Base-by-base conservation (phyloP, 805 yeast genomes). In the Candida stauntonica region DNA sequence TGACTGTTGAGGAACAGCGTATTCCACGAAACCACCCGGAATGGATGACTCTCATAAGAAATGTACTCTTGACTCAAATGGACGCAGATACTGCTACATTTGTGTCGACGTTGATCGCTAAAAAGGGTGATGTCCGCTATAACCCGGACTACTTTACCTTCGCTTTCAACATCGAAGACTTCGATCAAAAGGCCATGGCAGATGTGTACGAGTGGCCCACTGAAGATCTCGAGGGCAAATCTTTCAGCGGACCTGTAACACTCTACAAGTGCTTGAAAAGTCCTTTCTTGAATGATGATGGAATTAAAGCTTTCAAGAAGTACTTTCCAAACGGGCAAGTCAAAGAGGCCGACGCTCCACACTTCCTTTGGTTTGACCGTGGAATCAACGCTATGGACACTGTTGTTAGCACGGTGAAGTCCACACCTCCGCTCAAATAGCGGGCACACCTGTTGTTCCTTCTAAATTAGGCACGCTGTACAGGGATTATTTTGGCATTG, bases 211-310 rank as follows among this genome's bases (percentile, higher is more conserved):
- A 49, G 20, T 63, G 64, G 60, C 67, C 67, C 31, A 36, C 38
- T 28, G 45, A 53, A 20, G 36, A 44, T 31, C 45, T 51, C 18
- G 35, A 51, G 30, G 50, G 46, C 19, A 8, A 44, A 26, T 38
- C 35, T 9, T 67, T 53, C 48, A 33, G 41, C 1, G 64, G 64
- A 18, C 71, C 74, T 12, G 63, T 64, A 4, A 46, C 63, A 39
- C 64, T 72, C 24, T 49, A 71, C 50, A 60, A 61, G 39, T 76
- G 70, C 20, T 44, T 52, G 7, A 42, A 60, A 17, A 67, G 75
- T 8, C 54, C 58, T 4, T 71, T 72, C 42, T 61, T 71, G 28
- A 43, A 47, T 24, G 57, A 59, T 14, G 41, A 57, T 5, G 57
- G 63, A 31, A 36, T 52, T 8, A 36, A 32, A 8, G 55, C 53